Percentiles rank a stretch among this genome's conserved stretches.
phyloP scores from a whole-genome alignment of 164 flowering plant genomes.

The Sedum album region DNA sequence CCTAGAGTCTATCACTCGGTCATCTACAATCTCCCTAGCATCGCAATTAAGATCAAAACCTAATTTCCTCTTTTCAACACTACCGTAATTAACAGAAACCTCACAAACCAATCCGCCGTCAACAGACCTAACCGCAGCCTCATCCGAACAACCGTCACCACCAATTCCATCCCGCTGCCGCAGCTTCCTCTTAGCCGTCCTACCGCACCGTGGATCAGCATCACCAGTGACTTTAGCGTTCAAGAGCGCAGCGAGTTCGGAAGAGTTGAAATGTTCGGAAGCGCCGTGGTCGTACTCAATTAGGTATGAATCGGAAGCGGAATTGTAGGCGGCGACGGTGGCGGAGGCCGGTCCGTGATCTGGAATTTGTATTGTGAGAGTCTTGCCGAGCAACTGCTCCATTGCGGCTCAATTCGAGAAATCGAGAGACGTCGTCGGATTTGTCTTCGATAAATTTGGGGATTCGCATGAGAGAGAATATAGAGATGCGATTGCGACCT shows the following conservation, averaged over 20 bases:
- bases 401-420: neutral
- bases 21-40: constrained; percentile 24
- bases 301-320: constrained; percentile 32
- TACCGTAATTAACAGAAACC: constrained; percentile 7
- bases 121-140: constrained; percentile 27
- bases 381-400: constrained; percentile 24
- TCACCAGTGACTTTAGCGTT: constrained; percentile 5
- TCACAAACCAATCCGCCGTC: constrained; percentile 17
- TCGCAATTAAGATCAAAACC: constrained; percentile 50
- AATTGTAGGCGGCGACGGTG: constrained; percentile 40
- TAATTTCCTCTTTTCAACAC: constrained; percentile 7
- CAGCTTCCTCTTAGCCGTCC: constrained; percentile 23
- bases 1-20: constrained; percentile 9
- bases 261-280: constrained; percentile 44
- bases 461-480: constrained; percentile 2
- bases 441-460: neutral
- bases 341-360: constrained; percentile 50
- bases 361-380: constrained; percentile 39
- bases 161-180: neutral
- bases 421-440: neutral
- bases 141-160: neutral
- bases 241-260: constrained; percentile 27
- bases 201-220: constrained; percentile 20
- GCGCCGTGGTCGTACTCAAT: constrained; percentile 54
- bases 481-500: neutral